These are phyloP conservation scores for Talaromyces sp. DNA, from an alignment of 2,329 filamentous ascomycete species.

Conservation along the genomic window DNA sequence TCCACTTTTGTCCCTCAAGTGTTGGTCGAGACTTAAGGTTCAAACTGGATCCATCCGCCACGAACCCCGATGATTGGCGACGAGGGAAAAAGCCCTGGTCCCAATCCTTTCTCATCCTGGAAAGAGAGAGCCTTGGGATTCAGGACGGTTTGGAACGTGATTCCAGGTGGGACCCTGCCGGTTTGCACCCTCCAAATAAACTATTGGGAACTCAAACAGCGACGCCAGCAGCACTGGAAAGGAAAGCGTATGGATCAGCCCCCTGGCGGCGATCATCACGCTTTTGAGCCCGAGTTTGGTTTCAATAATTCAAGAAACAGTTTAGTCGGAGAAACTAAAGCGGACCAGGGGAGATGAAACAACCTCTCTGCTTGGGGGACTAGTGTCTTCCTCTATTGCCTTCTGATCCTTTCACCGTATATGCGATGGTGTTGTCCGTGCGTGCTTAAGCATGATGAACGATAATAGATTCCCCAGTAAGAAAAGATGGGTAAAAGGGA, in stretches of 20 bases:
- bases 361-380: not conserved
- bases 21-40: constrained; percentile 7
- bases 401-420: not conserved
- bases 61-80: constrained; percentile 1
- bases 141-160: not conserved
- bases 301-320: not conserved
- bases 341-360: constrained; percentile 3
- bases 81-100: no score
- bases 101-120: not conserved
- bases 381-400: not conserved
- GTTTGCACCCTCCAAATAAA: not conserved
- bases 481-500: not conserved
- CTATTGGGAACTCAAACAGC: not conserved
- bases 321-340: not conserved
- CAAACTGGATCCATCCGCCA: constrained; percentile 5
- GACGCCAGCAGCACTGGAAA: not conserved
- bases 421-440: not conserved
- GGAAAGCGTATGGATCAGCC: not conserved
- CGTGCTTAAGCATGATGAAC: not conserved
- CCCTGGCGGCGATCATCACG: constrained; percentile 4
- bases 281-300: not conserved
- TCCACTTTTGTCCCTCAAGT: constrained; percentile 1
- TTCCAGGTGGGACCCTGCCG: not conserved
- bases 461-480: not conserved
- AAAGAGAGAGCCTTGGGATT: not conserved